Evolutionary conservation across 192 early-diverging fungal genomes (phyloP).

Genomic region (Backusella westeae): DNA sequence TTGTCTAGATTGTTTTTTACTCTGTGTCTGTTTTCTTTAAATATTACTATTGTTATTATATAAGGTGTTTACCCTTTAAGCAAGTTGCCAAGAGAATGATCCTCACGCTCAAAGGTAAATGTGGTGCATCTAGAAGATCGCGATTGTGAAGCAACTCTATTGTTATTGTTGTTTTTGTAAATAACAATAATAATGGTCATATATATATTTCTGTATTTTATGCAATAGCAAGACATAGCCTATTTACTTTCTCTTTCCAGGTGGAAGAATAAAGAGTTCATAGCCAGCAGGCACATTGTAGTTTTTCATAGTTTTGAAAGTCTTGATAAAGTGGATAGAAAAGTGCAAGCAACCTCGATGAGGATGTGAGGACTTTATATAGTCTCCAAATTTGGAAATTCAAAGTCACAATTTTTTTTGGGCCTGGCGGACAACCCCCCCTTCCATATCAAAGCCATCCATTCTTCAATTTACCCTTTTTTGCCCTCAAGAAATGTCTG

Average conservation of each 20-base stretch:
- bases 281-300: background rate
- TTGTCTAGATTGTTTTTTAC: background rate
- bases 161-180: background rate
- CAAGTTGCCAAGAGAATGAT: background rate
- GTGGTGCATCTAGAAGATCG: background rate
- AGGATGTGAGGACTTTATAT: background rate
- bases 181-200: background rate
- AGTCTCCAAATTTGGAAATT: background rate
- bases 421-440: background rate
- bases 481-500: background rate
- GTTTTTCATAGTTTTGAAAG: background rate
- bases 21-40: no score
- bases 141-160: background rate
- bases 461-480: background rate
- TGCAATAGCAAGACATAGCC: background rate
- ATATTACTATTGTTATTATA: background rate
- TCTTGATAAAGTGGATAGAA: background rate
- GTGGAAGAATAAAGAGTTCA: background rate
- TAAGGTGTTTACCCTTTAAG: background rate
- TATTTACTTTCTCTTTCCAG: background rate
- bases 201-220: no score
- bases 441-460: background rate
- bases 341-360: background rate
- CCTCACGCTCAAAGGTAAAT: background rate
- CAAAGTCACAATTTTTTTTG: background rate